Percentiles rank a stretch among this genome's conserved stretches.
phyloP scores from a whole-genome alignment of 345 rosid genomes.

The Abelmoschus esculentus region DNA sequence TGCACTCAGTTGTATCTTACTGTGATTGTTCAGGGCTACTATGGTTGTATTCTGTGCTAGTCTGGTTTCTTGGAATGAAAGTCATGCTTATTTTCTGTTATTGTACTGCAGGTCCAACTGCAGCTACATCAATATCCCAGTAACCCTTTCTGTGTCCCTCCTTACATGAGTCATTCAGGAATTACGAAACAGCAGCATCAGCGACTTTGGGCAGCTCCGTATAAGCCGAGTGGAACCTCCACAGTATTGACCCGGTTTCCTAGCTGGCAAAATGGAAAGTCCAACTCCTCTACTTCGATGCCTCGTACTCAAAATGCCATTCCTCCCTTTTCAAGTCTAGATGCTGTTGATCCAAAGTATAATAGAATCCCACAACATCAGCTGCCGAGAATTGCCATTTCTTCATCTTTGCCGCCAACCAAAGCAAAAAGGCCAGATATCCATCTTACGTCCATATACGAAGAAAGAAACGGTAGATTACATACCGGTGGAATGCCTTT shows the following conservation, averaged over 20 bases:
- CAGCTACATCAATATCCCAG: slow-evolving; percentile 33
- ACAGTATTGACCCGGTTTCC: slow-evolving; percentile 32
- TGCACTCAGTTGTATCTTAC: not conserved
- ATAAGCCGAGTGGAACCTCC: slow-evolving; percentile 25
- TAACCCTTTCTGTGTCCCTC: slow-evolving; percentile 26
- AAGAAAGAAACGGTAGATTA: slow-evolving; percentile 29
- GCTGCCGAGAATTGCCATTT: slow-evolving; percentile 32
- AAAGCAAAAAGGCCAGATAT: slow-evolving; percentile 44
- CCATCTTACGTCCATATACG: slow-evolving; percentile 33
- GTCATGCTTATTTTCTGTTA: not conserved
- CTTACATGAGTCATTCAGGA: not conserved
- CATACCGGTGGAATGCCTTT: slow-evolving; percentile 36
- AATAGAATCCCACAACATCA: slow-evolving; percentile 27
- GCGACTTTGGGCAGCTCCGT: slow-evolving; percentile 49
- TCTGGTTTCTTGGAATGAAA: not conserved
- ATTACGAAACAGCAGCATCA: slow-evolving; percentile 37
- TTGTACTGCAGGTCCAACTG: slow-evolving; percentile 35
- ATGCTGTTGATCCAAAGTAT: slow-evolving; percentile 27
- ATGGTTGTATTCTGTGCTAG: not conserved
- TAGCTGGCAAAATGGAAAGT: slow-evolving; percentile 36
- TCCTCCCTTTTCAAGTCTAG: slow-evolving; percentile 24
- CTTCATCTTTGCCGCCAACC: slow-evolving; percentile 30
- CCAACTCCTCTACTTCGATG: slow-evolving; percentile 26
- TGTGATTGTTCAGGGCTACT: not conserved
- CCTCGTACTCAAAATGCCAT: slow-evolving; percentile 17